A percentile compares a stretch with the other conserved stretches of the same genome.
phyloP scores from a whole-genome alignment of 257 asterid genomes.

The Plantago elongata region DNA sequence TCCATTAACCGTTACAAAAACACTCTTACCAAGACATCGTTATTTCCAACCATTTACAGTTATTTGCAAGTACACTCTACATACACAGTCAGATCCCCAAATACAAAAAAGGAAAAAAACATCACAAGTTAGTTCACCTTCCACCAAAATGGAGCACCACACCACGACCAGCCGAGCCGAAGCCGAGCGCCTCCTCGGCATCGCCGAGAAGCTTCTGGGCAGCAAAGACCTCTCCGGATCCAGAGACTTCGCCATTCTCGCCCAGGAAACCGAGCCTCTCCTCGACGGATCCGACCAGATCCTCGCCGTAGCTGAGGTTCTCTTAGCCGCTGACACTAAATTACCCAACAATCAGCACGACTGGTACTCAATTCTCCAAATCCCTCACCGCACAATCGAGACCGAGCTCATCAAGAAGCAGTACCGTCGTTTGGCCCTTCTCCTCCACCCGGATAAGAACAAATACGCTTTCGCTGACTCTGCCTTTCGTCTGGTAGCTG shows the following conservation, averaged over 20 bases:
- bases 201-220: conserved; percentile 80
- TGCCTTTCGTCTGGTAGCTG: conserved; percentile 88
- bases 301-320: conserved; percentile 80
- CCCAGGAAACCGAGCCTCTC: conserved; percentile 87
- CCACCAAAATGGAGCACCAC: conserved; percentile 58
- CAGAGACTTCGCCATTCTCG: conserved; percentile 70
- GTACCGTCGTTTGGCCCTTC: conserved; percentile 88
- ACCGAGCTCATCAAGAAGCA: conserved; percentile 61
- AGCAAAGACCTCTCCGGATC: conserved; percentile 53
- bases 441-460: conserved; percentile 93
- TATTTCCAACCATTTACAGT: no score
- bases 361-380: conserved; percentile 73
- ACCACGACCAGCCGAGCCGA: conserved; percentile 84
- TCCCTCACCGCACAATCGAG: conserved; percentile 55
- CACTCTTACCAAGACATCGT: no score
- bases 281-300: conserved; percentile 93
- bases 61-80: no score
- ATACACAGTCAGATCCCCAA: no score
- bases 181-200: conserved; percentile 81
- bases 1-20: no score
- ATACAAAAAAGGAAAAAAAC: no score
- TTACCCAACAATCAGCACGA: conserved; percentile 58
- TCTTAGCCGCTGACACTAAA: conserved; percentile 46
- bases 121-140: background rate
- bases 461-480: conserved; percentile 69